phyloP scores from a whole-genome alignment of 2,329 filamentous ascomycete species.

The Amauroascus verrucosus region DNA sequence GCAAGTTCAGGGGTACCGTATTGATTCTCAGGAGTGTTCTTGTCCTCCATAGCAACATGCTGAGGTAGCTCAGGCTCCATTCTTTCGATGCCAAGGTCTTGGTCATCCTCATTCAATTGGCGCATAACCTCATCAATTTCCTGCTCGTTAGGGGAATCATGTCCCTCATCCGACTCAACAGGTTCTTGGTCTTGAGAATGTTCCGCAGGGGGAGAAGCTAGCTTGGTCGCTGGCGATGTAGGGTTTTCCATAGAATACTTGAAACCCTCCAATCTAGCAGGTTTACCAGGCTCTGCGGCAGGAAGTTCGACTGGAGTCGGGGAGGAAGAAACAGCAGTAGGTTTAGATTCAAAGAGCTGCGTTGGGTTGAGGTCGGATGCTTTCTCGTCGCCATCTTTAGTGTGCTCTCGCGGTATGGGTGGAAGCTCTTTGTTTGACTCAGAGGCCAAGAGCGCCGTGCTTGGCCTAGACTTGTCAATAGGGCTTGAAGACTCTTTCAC shows the following conservation, averaged over 20 bases:
- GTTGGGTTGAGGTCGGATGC: constrained; percentile 13
- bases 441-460: not conserved
- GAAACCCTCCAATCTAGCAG: constrained; percentile 27
- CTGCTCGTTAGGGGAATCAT: constrained; percentile 38
- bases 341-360: constrained; percentile 52
- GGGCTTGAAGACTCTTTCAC: not conserved
- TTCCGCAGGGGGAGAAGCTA: constrained; percentile 13
- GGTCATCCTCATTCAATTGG: constrained; percentile 64
- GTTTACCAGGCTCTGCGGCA: constrained; percentile 13
- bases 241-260: constrained; percentile 27
- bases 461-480: not conserved
- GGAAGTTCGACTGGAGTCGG: constrained; percentile 16
- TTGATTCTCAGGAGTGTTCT: constrained; percentile 3
- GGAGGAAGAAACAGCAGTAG: constrained; percentile 18
- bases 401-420: not conserved
- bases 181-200: constrained; percentile 5
- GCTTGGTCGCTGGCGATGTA: constrained; percentile 15
- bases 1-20: constrained; percentile 12
- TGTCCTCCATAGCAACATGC: constrained; percentile 8
- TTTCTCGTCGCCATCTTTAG: constrained; percentile 8
- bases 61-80: constrained; percentile 26
- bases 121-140: constrained; percentile 92
- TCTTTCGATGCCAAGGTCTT: constrained; percentile 64
- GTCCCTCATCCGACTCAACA: constrained; percentile 15
- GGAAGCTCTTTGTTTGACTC: not conserved